Percentiles rank a stretch among this genome's conserved stretches.
phyloP scores from a whole-genome alignment of 805 yeast species.

The Kuraishia piskuri region DNA sequence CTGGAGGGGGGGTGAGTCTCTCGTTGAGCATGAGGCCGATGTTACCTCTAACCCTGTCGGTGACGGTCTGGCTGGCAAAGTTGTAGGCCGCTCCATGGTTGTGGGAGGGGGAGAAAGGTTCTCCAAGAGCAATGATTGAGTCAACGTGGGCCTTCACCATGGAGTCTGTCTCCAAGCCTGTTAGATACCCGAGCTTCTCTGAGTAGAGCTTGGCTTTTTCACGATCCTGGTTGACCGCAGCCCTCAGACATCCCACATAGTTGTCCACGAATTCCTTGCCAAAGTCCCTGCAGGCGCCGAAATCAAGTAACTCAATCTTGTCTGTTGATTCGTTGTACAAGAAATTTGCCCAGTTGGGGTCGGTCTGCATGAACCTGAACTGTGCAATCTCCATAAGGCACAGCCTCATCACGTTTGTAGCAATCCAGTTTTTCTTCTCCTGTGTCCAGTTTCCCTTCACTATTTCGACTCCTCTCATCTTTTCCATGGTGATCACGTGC shows the following conservation, averaged over 20 bases:
- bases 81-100: conserved; percentile 48
- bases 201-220: conserved; percentile 57
- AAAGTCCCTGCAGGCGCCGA: conserved; percentile 89
- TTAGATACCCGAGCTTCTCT: conserved; percentile 71
- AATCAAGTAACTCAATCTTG: conserved; percentile 81
- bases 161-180: conserved; percentile 79
- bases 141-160: conserved; percentile 93
- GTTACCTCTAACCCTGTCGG: conserved; percentile 85
- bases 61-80: conserved; percentile 80
- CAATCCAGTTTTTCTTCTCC: conserved; percentile 70
- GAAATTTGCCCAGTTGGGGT: conserved; percentile 99
- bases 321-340: conserved; percentile 64
- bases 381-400: conserved; percentile 79
- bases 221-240: conserved; percentile 65
- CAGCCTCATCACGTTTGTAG: conserved; percentile 76
- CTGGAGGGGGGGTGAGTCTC: conserved; percentile 94
- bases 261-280: conserved; percentile 55
- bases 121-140: conserved; percentile 84
- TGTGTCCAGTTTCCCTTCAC: conserved; percentile 71
- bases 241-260: conserved; percentile 65
- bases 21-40: conserved; percentile 86
- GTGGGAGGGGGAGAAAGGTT: conserved; percentile 65
- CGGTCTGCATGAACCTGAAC: conserved; percentile 93
- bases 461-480: conserved; percentile 75
- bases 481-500: conserved; percentile 84